Evolutionary conservation across 495 filamentous ascomycete species (phyloP).

Genomic region (Antarctomyces pellizariae): DNA sequence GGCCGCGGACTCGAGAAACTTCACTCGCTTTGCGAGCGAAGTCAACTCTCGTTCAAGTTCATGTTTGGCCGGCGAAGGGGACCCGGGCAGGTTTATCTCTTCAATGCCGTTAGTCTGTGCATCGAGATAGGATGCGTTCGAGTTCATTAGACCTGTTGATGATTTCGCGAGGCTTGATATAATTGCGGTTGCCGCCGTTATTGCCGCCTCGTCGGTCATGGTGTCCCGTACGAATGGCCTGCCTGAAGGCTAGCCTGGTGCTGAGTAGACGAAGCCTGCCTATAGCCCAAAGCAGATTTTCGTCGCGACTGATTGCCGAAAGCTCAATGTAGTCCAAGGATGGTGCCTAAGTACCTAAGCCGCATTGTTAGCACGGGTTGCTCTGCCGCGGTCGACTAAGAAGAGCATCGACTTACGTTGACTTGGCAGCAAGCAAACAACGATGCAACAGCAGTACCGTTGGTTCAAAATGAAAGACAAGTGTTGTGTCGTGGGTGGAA

Average conservation of each 20-base stretch:
- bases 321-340: too few species aligned
- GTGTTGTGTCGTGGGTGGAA: background rate
- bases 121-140: conserved; percentile 11
- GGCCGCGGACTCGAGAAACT: conserved; percentile 43
- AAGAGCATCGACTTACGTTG: too few species aligned
- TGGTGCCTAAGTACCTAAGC: too few species aligned
- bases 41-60: conserved; percentile 48
- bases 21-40: conserved; percentile 39
- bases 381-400: too few species aligned
- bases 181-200: conserved; percentile 37
- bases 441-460: too few species aligned
- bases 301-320: too few species aligned
- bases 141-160: conserved; percentile 12
- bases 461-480: conserved; percentile 1
- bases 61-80: conserved; percentile 34
- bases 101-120: conserved; percentile 13
- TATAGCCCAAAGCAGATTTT: too few species aligned
- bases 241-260: conserved; percentile 1
- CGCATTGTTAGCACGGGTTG: too few species aligned
- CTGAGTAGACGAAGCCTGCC: too few species aligned
- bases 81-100: conserved; percentile 38
- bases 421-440: too few species aligned
- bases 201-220: conserved; percentile 36
- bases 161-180: conserved; percentile 36
- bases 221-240: conserved; percentile 7